Conservation (phyloP, 1,139 yeast species). For the Zygoascus sp. region DNA sequence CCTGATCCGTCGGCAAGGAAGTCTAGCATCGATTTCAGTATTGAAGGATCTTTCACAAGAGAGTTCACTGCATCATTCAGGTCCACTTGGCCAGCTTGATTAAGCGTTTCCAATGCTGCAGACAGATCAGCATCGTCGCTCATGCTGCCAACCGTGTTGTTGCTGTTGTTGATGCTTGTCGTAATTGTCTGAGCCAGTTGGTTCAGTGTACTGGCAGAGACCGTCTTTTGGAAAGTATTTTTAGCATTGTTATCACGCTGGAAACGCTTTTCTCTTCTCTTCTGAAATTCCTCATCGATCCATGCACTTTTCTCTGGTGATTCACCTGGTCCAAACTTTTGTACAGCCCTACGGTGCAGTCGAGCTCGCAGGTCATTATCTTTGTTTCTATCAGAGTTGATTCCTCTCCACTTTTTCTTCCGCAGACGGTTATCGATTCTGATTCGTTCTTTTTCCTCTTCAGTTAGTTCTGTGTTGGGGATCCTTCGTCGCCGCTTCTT, state of each 20-base stretch:
- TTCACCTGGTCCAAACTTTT: slow-evolving; percentile 59
- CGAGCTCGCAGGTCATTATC: slow-evolving; percentile 82
- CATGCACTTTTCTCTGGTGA: slow-evolving; percentile 60
- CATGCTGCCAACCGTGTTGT: slow-evolving; percentile 15
- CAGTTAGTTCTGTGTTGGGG: slow-evolving; percentile 20
- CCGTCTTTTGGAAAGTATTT: not conserved
- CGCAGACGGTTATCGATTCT: slow-evolving; percentile 75
- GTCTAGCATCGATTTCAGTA: slow-evolving; percentile 23
- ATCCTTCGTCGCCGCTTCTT: slow-evolving; percentile 6
- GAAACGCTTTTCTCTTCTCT: slow-evolving; percentile 57
- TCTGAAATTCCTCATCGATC: slow-evolving; percentile 70
- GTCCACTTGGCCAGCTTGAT: slow-evolving; percentile 15
- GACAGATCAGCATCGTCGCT: slow-evolving; percentile 11
- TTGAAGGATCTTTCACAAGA: slow-evolving; percentile 28
- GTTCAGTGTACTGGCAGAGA: slow-evolving; percentile 9
- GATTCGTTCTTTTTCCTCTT: slow-evolving; percentile 52
- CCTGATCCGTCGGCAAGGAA: slow-evolving; percentile 15
- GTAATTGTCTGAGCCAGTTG: slow-evolving; percentile 4
- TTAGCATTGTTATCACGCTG: slow-evolving; percentile 23
- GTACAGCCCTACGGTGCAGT: slow-evolving; percentile 65
- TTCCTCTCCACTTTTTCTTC: slow-evolving; percentile 87
- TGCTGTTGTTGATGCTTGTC: not conserved
- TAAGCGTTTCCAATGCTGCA: slow-evolving; percentile 22
- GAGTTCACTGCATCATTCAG: slow-evolving; percentile 27
- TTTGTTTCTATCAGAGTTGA: slow-evolving; percentile 73